Evolutionary conservation across 805 yeast genomes (phyloP), one percentile per base, ranked within the genome.

Genomic region (Lipomyces sp.): DNA sequence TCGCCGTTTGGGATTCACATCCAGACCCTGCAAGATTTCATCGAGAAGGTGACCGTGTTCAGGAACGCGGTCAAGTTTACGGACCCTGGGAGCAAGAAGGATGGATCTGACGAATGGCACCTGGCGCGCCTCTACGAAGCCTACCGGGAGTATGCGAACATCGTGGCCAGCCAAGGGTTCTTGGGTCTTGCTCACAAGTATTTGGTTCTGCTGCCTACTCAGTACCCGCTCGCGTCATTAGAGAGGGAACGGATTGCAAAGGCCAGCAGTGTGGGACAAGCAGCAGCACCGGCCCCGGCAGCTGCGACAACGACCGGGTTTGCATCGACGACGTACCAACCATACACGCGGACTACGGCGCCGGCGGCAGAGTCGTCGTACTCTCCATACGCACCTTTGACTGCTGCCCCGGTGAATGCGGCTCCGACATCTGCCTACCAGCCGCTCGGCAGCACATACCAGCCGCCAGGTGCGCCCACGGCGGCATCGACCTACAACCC

Each of bases 1-100:
- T 78, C 95, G 2, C 81, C 87, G 1, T 83, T 84, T 48, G 93
- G 84, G 58, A 95, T 96, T 21, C 88, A 88, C 63, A 81, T 84
- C 60, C 84, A 80, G 60, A 84, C 96, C 7, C 73, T 91, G 65
- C 83, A 84, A 46, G 83, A 80, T 62, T 84, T 89, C 64, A 84
- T 87, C 45, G 95, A 86, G 66, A 90, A 90, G 68, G 78, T 90
- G 55, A 79, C 88, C 33, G 83, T 86, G 23, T 89, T 82, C 67
- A 76, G 84, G 61, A 73, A 83, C 26, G 72, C 77, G 34, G 67
- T 65, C 29, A 53, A 57, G 32, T 62, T 62, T 21, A 40, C 44
- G 3, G 60, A 61, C 22, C n/a, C 48, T 14, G 59, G 57, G 14
- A 40, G 41, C 2, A 51, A 46, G 31, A 38, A 55, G 16, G 53